A percentile compares a stretch with the other conserved stretches of the same genome.
phyloP scores from a whole-genome alignment of 2,329 filamentous ascomycete genomes.

The Talaromyces rugulosus region DNA sequence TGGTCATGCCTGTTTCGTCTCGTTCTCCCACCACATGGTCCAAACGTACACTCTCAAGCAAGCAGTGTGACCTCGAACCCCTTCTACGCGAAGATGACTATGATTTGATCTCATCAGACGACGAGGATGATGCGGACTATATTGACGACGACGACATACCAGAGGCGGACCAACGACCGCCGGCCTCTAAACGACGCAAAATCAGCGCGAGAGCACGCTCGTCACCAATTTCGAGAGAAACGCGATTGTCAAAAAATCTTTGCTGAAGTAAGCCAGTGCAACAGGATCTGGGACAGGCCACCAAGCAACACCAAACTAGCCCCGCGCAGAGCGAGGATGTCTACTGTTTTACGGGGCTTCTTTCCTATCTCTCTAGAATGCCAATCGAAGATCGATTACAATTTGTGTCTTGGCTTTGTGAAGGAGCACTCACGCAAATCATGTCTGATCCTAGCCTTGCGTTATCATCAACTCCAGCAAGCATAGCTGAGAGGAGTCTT shows the following conservation, averaged over 20 bases:
- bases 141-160: neutral
- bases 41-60: neutral
- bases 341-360: neutral
- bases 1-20: neutral
- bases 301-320: neutral
- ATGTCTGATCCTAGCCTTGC: neutral
- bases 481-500: neutral
- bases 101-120: neutral
- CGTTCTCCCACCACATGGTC: neutral
- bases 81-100: neutral
- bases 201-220: neutral
- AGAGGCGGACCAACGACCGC: neutral
- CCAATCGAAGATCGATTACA: slow-evolving; percentile 4
- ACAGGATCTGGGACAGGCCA: neutral
- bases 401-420: slow-evolving; percentile 14
- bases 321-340: neutral
- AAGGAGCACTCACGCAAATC: slow-evolving; percentile 8
- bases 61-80: neutral
- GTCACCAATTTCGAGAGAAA: neutral
- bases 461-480: neutral
- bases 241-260: neutral
- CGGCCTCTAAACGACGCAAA: neutral
- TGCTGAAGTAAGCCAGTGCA: neutral
- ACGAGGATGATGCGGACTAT: neutral
- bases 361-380: neutral